Conservation (phyloP, 2,329 filamentous ascomycete genomes). For the Emergomyces africanus region DNA sequence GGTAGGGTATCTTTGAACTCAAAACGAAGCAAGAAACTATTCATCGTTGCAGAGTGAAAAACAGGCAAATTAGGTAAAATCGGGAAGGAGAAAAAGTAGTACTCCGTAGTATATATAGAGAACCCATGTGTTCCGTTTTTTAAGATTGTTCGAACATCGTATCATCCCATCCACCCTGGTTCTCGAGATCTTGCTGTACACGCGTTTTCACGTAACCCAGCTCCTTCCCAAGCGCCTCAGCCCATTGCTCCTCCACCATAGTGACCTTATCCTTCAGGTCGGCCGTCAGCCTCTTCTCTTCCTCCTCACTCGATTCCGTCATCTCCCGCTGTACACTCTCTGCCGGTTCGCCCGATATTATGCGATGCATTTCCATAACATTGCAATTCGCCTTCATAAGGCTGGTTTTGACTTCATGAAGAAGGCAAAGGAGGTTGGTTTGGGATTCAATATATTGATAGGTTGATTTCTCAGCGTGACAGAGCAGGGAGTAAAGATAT, state of each 20-base stretch:
- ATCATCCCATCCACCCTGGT: slow-evolving; percentile 82
- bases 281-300: slow-evolving; percentile 60
- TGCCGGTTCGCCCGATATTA: slow-evolving; percentile 30
- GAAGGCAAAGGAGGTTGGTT: slow-evolving; percentile 74
- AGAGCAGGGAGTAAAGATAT: slow-evolving; percentile 74
- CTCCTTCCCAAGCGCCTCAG: slow-evolving; percentile 67
- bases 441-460: slow-evolving; percentile 97
- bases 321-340: slow-evolving; percentile 36
- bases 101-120: background rate
- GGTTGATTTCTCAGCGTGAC: slow-evolving; percentile 80
- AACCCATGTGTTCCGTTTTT: background rate
- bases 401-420: slow-evolving; percentile 80
- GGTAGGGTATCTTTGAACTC: slow-evolving; percentile 1
- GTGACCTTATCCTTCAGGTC: slow-evolving; percentile 90
- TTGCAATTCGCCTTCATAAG: slow-evolving; percentile 57
- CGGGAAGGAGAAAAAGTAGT: slow-evolving; percentile 7
- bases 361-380: slow-evolving; percentile 53
- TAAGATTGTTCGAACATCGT: slow-evolving; percentile 37
- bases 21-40: background rate
- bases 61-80: slow-evolving; percentile 9
- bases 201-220: slow-evolving; percentile 61
- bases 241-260: slow-evolving; percentile 84
- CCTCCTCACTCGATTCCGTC: slow-evolving; percentile 47
- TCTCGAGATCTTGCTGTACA: slow-evolving; percentile 59
- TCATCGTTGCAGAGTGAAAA: background rate